Base-by-base conservation (phyloP, 2,329 filamentous ascomycete species). In the Aureobasidium sp. region DNA sequence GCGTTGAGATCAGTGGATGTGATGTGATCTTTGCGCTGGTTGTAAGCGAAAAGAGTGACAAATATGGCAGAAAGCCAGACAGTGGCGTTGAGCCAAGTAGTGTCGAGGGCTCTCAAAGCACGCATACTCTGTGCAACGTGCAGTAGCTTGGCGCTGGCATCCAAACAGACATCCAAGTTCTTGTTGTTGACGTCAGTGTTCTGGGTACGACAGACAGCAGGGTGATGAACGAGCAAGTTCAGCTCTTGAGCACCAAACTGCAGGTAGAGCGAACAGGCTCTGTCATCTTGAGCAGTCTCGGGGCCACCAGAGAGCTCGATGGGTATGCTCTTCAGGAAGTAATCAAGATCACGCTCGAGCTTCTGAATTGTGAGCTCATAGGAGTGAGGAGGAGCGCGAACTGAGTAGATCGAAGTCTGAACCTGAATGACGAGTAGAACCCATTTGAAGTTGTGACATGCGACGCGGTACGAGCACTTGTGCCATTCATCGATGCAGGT, bases 51-150 rank as follows among this genome's bases (percentile, higher is more conserved):
- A 0, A 93, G 75, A 15, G 83, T 86, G 0, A 87, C 88, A 67
- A 91, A 89, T 62, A 90, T 86, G 30, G 87, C 87, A 47, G 87
- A 84, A 13, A 89, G 80, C 68, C 89, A 90, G 6, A 89, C 81
- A 0, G 88, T 86, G 53, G 85, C 80, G 52, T 87, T 86, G 67
- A 89, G 88, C 88, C 89, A 92, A 1, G 88, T 90, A 1, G 87
- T 89, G 69, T 93, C 89, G 4, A 92, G 75, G 48, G 84, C 85
- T 68, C 87, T 89, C 62, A 86, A 77, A 66, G 79, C 80, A 62
- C 83, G 81, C 52, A 92, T 74, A 59, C 83, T 77, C 27, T 79
- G 77, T 6, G 86, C 83, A 30, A 81, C 79, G 27, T 78, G 76
- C 3, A 92, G 76, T 74, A 91, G 83, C 64, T 86, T 81, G 50